Evolutionary conservation across 75 land plant genomes (phyloP).

Genomic region (Pinus tabuliformis): DNA sequence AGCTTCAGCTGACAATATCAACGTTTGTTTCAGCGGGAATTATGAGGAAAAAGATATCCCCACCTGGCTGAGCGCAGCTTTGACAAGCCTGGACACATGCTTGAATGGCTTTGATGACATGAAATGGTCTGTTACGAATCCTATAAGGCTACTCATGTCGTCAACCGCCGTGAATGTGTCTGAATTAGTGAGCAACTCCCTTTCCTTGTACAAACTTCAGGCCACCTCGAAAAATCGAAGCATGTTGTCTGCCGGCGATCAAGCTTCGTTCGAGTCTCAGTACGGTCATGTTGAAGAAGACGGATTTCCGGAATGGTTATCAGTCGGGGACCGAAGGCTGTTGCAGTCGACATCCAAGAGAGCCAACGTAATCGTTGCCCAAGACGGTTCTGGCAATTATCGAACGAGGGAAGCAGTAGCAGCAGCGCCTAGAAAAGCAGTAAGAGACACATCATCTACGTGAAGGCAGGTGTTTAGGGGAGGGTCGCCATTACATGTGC

Average conservation of each 20-base stretch:
- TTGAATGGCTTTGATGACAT: neutral
- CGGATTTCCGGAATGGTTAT: slow-evolving; percentile 30
- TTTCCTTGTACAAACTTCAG: neutral
- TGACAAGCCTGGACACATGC: neutral
- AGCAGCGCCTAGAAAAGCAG: slow-evolving; percentile 30
- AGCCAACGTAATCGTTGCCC: slow-evolving; percentile 32
- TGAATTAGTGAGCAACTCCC: neutral
- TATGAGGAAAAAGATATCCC: neutral
- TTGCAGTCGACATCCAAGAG: slow-evolving; percentile 1
- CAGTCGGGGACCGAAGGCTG: slow-evolving; percentile 17
- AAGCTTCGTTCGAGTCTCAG: neutral
- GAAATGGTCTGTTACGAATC: neutral
- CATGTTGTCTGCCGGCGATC: neutral
- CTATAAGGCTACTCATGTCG: neutral
- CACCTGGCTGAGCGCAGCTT: neutral
- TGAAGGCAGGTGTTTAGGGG: slow-evolving; percentile 62
- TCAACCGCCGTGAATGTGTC: neutral
- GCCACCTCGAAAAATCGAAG: neutral
- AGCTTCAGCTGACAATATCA: neutral
- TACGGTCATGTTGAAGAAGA: neutral
- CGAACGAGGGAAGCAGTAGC: slow-evolving; percentile 46
- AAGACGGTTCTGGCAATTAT: slow-evolving; percentile 46
- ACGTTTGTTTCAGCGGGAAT: neutral
- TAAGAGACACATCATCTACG: slow-evolving; percentile 34
- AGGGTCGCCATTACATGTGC: no score